phyloP scores from a whole-genome alignment of 176 grass and related monocot species.

The Oryza meyeriana region DNA sequence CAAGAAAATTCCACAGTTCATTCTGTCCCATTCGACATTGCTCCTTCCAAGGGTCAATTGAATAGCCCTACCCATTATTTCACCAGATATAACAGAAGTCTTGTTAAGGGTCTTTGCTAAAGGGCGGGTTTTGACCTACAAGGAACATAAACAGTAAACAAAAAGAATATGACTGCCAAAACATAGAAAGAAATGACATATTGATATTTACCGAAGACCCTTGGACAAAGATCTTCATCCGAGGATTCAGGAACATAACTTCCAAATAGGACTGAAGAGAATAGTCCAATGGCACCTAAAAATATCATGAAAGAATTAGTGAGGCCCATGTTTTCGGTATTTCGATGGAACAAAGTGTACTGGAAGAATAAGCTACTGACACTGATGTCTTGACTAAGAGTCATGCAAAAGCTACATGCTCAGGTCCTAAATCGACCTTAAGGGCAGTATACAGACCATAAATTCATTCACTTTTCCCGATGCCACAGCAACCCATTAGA shows the following conservation, averaged over 20 bases:
- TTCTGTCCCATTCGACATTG: constrained; percentile 74
- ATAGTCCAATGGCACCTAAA: constrained; percentile 82
- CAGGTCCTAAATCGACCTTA: not conserved
- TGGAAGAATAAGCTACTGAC: not conserved
- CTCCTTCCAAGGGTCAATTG: constrained; percentile 71
- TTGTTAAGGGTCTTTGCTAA: constrained; percentile 78
- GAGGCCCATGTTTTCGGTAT: not conserved
- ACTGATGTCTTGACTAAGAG: constrained; percentile 7
- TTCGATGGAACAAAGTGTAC: constrained; percentile 14
- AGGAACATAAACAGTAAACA: not conserved
- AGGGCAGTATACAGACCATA: constrained; percentile 9
- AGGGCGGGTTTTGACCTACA: constrained; percentile 68
- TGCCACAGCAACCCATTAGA: not conserved
- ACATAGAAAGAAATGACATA: constrained; percentile 28
- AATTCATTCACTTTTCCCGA: constrained; percentile 2
- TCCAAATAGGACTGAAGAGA: constrained; percentile 85
- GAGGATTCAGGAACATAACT: constrained; percentile 86
- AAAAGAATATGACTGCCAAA: constrained; percentile 22
- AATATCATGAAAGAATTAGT: constrained; percentile 22
- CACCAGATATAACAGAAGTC: constrained; percentile 58
- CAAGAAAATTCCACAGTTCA: constrained; percentile 81
- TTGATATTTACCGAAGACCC: constrained; percentile 55
- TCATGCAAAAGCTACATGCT: not conserved
- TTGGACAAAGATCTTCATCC: constrained; percentile 82
- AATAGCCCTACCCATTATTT: constrained; percentile 62